A percentile compares a stretch with the other conserved stretches of the same genome.
Evolutionary conservation across 169 alveolate species (phyloP).

Genomic region (Cryptosporidium tyzzeri): DNA sequence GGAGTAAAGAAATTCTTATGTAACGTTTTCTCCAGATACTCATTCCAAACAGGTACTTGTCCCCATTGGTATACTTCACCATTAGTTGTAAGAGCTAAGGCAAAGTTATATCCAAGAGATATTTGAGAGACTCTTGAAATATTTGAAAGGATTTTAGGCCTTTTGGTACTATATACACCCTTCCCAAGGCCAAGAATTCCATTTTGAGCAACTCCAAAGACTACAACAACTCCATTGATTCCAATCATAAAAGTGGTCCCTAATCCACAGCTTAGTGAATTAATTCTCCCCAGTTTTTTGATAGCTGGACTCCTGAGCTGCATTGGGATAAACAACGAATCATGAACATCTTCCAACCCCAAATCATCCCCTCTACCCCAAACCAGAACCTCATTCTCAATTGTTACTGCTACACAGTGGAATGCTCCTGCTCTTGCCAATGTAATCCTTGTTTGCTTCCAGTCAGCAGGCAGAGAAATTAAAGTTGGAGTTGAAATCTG

Average conservation of each 20-base stretch:
- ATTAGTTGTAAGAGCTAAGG: slow-evolving; percentile 40
- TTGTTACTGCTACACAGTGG: slow-evolving; percentile 68
- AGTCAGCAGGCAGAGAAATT: slow-evolving; percentile 64
- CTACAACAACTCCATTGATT: slow-evolving; percentile 37
- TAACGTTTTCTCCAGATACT: slow-evolving; percentile 6
- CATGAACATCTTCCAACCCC: slow-evolving; percentile 67
- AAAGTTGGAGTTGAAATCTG: slow-evolving; percentile 51
- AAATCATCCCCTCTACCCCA: slow-evolving; percentile 75
- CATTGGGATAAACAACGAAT: slow-evolving; percentile 56
- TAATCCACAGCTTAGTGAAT: slow-evolving; percentile 58
- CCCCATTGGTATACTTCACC: slow-evolving; percentile 76
- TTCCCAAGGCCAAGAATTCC: slow-evolving; percentile 71
- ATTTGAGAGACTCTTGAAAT: slow-evolving; percentile 39
- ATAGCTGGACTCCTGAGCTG: slow-evolving; percentile 68
- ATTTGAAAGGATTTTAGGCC: slow-evolving; percentile 59
- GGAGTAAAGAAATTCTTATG: slow-evolving; percentile 55
- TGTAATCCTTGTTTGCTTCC: slow-evolving; percentile 47
- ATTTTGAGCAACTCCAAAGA: slow-evolving; percentile 64
- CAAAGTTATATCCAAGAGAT: slow-evolving; percentile 69
- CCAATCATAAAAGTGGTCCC: slow-evolving; percentile 69
- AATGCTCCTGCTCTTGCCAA: slow-evolving; percentile 68
- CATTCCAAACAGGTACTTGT: slow-evolving; percentile 66
- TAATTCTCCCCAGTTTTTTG: slow-evolving; percentile 51
- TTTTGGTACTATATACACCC: slow-evolving; percentile 65
- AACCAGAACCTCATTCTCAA: slow-evolving; percentile 60